A percentile compares a stretch with the other conserved stretches of the same genome.
phyloP scores from a whole-genome alignment of 192 early-diverging fungal species.

The Coemansia sp. region DNA sequence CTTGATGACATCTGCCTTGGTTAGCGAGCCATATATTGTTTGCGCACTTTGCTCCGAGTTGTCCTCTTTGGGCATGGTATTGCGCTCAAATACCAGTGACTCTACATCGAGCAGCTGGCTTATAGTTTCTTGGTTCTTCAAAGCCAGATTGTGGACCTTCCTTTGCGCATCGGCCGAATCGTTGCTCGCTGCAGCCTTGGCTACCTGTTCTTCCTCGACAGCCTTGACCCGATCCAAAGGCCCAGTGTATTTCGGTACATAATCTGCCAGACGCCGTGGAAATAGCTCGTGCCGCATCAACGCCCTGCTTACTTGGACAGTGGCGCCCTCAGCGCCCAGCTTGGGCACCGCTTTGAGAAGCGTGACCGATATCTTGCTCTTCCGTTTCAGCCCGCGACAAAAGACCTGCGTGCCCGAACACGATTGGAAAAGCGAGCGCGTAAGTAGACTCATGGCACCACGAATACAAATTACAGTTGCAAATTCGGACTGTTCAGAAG shows the following conservation, averaged over 20 bases:
- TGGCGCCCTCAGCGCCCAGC: conserved; percentile 34
- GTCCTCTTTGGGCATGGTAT: conserved; percentile 14
- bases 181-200: not conserved
- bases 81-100: conserved; percentile 46
- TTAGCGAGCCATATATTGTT: conserved; percentile 44
- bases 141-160: conserved; percentile 29
- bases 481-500: no score
- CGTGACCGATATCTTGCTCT: conserved; percentile 33
- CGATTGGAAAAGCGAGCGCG: conserved; percentile 17
- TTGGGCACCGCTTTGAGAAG: conserved; percentile 38
- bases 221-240: conserved; percentile 36
- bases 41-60: conserved; percentile 7
- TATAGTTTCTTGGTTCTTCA: conserved; percentile 42
- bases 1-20: conserved; percentile 40
- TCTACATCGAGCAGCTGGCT: conserved; percentile 18
- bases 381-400: conserved; percentile 40
- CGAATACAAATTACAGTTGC: not conserved
- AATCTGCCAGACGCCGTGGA: conserved; percentile 50
- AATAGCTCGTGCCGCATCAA: conserved; percentile 51
- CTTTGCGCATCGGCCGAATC: conserved; percentile 8
- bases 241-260: conserved; percentile 29
- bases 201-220: conserved; percentile 4
- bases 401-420: conserved; percentile 18
- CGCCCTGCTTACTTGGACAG: conserved; percentile 35
- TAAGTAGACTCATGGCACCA: conserved; percentile 24